phyloP scores from a whole-genome alignment of 108 stramenopile genomes.

The Chaetoceros tenuissimus region DNA sequence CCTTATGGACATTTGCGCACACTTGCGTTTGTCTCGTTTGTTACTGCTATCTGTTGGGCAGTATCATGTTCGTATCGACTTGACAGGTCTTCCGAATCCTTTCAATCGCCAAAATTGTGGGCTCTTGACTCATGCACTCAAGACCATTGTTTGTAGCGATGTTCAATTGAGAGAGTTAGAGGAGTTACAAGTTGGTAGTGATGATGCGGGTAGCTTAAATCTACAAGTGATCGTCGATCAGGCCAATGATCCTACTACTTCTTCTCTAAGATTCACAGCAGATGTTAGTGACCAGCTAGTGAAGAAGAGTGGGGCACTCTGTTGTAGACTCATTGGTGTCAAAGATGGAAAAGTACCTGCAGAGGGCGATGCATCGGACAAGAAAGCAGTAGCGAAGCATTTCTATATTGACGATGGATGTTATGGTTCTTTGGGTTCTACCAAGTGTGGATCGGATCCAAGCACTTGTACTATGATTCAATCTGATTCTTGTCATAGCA shows the following conservation, averaged over 20 bases:
- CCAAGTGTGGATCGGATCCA: neutral
- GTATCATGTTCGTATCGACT: neutral
- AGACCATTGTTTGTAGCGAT: neutral
- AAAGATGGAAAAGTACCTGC: constrained; percentile 4
- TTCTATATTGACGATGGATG: constrained; percentile 48
- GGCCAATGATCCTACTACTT: constrained; percentile 1
- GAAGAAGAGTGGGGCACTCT: constrained; percentile 25
- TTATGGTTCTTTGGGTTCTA: constrained; percentile 26
- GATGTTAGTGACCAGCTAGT: constrained; percentile 27
- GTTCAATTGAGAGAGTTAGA: neutral
- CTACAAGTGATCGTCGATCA: constrained; percentile 1
- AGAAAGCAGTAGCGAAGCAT: constrained; percentile 4
- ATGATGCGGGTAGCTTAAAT: neutral
- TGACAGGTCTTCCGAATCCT: neutral
- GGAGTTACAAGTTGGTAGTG: neutral
- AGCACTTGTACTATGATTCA: neutral
- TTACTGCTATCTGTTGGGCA: neutral
- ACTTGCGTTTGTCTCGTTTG: neutral
- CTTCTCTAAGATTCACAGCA: constrained; percentile 3
- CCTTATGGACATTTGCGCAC: neutral
- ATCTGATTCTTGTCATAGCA: neutral
- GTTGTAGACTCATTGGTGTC: constrained; percentile 39
- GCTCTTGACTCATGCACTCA: neutral
- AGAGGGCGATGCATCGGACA: neutral
- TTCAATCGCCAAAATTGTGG: neutral